phyloP scores from a whole-genome alignment of 2,329 filamentous ascomycete genomes.

The Dactylellina parvicollis region DNA sequence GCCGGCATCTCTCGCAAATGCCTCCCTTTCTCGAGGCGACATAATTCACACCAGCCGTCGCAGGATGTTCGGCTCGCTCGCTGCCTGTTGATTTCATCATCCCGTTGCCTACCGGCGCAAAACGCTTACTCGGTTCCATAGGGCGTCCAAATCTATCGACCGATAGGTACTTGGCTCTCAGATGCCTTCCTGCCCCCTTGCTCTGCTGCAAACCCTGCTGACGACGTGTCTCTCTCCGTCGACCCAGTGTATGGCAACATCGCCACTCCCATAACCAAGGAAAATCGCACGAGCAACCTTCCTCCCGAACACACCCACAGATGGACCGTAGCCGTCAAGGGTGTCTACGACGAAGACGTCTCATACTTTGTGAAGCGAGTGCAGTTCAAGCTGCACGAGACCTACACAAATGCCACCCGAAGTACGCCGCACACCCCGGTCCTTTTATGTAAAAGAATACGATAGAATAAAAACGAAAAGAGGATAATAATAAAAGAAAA shows the following conservation, averaged over 20 bases:
- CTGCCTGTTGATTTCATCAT: slow-evolving; percentile 11
- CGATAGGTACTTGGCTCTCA: slow-evolving; percentile 42
- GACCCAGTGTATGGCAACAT: slow-evolving; percentile 70
- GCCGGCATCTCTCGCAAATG: not conserved
- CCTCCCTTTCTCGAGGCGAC: not conserved
- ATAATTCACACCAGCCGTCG: slow-evolving; percentile 4
- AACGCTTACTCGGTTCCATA: slow-evolving; percentile 26
- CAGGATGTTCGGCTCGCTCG: not conserved
- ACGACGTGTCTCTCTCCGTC: not conserved
- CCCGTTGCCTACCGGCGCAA: slow-evolving; percentile 13
- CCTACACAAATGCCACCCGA: slow-evolving; percentile 88
- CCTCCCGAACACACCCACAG: slow-evolving; percentile 94
- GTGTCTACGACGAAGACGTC: slow-evolving; percentile 87
- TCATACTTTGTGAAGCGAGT: slow-evolving; percentile 97
- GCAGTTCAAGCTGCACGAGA: slow-evolving; percentile 98
- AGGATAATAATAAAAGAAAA: slow-evolving; percentile 1
- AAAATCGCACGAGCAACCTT: slow-evolving; percentile 76
- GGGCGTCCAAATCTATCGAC: slow-evolving; percentile 55
- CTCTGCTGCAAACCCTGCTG: not conserved
- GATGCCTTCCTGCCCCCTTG: not conserved
- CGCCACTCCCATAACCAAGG: slow-evolving; percentile 79
- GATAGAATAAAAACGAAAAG: not conserved
- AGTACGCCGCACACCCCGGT: slow-evolving; percentile 61
- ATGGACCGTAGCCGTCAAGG: slow-evolving; percentile 94
- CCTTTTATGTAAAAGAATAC: not conserved